Conservation (phyloP, 2,329 filamentous ascomycete species). For the Akanthomyces muscarius region DNA sequence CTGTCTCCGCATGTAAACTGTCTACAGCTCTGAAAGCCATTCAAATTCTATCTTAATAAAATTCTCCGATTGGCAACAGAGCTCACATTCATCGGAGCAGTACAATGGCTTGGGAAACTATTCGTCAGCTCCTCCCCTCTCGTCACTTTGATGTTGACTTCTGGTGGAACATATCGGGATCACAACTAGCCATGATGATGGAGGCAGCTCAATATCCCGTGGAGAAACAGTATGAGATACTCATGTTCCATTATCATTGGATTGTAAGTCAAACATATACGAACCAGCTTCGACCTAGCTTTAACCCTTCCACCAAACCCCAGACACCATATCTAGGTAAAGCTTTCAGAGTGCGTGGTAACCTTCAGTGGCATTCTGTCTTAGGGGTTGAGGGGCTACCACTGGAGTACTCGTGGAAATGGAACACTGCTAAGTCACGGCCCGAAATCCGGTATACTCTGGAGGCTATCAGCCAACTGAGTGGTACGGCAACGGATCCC, state of each 20-base stretch:
- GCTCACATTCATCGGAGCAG: background rate
- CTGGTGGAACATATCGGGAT: background rate
- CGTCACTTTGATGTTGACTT: background rate
- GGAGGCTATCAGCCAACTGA: slow-evolving; percentile 2
- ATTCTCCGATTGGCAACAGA: background rate
- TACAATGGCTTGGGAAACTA: background rate
- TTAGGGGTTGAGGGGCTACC: slow-evolving; percentile 11
- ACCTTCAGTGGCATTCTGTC: slow-evolving; percentile 1
- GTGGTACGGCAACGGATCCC: slow-evolving; percentile 2
- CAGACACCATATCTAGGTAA: slow-evolving; percentile 10
- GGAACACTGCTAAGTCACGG: slow-evolving; percentile 10
- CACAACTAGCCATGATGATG: background rate
- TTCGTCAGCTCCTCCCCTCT: background rate
- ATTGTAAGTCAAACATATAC: slow-evolving; percentile 2
- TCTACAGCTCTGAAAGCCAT: background rate
- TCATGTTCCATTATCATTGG: slow-evolving; percentile 16
- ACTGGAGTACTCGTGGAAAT: slow-evolving; percentile 19
- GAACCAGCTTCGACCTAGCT: background rate
- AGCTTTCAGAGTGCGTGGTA: background rate
- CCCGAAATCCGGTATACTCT: slow-evolving; percentile 15
- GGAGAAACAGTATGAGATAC: background rate
- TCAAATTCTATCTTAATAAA: background rate
- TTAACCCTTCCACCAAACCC: background rate
- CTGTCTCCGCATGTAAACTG: background rate
- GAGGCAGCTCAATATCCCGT: background rate